phyloP scores from a whole-genome alignment of 2,329 filamentous ascomycete genomes.

The Monilinia polystroma region DNA sequence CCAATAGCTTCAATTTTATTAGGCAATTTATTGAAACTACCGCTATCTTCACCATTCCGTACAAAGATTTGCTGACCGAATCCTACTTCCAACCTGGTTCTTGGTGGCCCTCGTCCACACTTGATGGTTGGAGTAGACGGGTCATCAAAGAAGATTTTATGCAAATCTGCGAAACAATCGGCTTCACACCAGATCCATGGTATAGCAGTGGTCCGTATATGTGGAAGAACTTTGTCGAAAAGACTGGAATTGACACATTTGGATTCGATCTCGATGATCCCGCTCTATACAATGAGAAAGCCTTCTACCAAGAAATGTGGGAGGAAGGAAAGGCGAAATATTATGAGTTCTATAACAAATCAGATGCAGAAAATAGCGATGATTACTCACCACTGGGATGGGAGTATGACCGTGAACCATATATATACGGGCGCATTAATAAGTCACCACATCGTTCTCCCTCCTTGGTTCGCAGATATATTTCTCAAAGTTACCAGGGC shows the following conservation, averaged over 20 bases:
- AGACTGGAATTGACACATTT: slow-evolving; percentile 11
- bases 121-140: slow-evolving; percentile 4
- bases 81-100: neutral
- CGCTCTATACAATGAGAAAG: slow-evolving; percentile 1
- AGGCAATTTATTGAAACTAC: neutral
- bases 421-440: too few species aligned
- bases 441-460: too few species aligned
- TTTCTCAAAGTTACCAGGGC: too few species aligned
- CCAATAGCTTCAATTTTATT: neutral
- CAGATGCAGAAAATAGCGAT: too few species aligned
- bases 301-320: slow-evolving; percentile 7
- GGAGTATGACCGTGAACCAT: neutral
- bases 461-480: too few species aligned
- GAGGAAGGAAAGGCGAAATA: neutral
- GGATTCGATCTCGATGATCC: slow-evolving; percentile 10
- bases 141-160: slow-evolving; percentile 1
- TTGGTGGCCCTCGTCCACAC: slow-evolving; percentile 8
- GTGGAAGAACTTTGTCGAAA: slow-evolving; percentile 11
- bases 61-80: neutral
- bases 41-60: neutral
- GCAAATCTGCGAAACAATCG: neutral
- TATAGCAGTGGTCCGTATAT: slow-evolving; percentile 9
- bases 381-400: neutral
- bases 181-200: slow-evolving; percentile 14
- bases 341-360: neutral